A percentile compares a stretch with the other conserved stretches of the same genome.
phyloP scores from a whole-genome alignment of 1,139 yeast genomes.

The Ogataea hybrid region DNA sequence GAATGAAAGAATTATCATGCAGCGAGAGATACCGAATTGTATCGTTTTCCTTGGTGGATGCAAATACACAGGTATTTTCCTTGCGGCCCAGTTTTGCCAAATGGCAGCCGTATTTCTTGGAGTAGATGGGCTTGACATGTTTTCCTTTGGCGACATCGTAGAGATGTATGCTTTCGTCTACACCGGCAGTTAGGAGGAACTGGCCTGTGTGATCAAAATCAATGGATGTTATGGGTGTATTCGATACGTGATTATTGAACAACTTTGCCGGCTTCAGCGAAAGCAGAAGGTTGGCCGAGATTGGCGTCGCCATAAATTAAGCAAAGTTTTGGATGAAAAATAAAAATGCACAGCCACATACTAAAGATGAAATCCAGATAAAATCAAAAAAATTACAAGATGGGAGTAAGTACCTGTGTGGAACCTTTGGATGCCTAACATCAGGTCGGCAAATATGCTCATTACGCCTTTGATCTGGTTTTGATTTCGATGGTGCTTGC shows the following conservation, averaged over 20 bases:
- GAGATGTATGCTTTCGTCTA: conserved; percentile 80
- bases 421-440: conserved; percentile 4
- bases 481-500: conserved; percentile 63
- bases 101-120: conserved; percentile 92
- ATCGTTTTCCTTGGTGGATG: conserved; percentile 77
- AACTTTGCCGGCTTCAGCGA: conserved; percentile 57
- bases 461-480: conserved; percentile 57
- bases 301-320: conserved; percentile 10
- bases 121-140: conserved; percentile 62
- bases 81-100: conserved; percentile 82
- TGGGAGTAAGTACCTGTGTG: conserved; percentile 16
- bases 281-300: conserved; percentile 13
- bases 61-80: conserved; percentile 67
- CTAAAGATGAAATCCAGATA: neutral
- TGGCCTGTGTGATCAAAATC: conserved; percentile 88
- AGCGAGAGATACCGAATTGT: conserved; percentile 74
- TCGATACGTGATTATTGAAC: conserved; percentile 54
- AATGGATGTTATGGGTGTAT: conserved; percentile 69
- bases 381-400: neutral
- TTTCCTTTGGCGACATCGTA: conserved; percentile 76
- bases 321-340: neutral
- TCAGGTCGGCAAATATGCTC: conserved; percentile 53
- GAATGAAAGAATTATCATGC: conserved; percentile 72
- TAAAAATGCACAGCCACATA: conserved; percentile 1
- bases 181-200: conserved; percentile 71